Conservation (phyloP, 2,329 filamentous ascomycete species). For the Cucurbitaria berberidis region DNA sequence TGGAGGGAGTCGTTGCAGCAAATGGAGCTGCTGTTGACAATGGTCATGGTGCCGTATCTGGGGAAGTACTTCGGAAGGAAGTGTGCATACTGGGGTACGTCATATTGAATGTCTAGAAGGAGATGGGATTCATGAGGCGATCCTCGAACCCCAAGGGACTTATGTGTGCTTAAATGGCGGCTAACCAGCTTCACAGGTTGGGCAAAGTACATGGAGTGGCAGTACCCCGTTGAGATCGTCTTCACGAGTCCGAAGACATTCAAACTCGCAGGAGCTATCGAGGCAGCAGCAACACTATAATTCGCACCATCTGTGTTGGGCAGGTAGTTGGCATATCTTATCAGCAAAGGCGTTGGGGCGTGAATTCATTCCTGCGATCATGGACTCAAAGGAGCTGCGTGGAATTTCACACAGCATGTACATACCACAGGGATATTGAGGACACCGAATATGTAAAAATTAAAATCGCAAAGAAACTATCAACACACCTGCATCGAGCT, state of each 20-base stretch:
- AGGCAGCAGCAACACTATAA: conserved; percentile 54
- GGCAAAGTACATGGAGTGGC: conserved; percentile 94
- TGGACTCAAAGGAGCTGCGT: not conserved
- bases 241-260: conserved; percentile 55
- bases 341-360: conserved; percentile 17
- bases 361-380: not conserved
- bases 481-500: not conserved
- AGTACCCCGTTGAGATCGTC: conserved; percentile 78
- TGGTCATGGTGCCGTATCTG: conserved; percentile 91
- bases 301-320: not conserved
- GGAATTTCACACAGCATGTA: not conserved
- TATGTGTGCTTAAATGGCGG: not conserved
- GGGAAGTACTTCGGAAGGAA: conserved; percentile 95
- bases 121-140: not conserved
- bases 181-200: conserved; percentile 68
- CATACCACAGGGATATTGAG: not conserved
- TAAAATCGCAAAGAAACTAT: not conserved
- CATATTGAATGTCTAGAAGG: not conserved
- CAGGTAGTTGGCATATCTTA: conserved; percentile 2
- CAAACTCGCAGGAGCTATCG: conserved; percentile 54
- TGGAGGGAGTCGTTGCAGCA: conserved; percentile 96
- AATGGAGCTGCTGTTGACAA: conserved; percentile 87
- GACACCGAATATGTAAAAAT: not conserved
- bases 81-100: conserved; percentile 94
- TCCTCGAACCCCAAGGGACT: no score